Evolutionary conservation across 2,329 filamentous ascomycete species (phyloP).

Genomic region (Chaetomium olivaceum): DNA sequence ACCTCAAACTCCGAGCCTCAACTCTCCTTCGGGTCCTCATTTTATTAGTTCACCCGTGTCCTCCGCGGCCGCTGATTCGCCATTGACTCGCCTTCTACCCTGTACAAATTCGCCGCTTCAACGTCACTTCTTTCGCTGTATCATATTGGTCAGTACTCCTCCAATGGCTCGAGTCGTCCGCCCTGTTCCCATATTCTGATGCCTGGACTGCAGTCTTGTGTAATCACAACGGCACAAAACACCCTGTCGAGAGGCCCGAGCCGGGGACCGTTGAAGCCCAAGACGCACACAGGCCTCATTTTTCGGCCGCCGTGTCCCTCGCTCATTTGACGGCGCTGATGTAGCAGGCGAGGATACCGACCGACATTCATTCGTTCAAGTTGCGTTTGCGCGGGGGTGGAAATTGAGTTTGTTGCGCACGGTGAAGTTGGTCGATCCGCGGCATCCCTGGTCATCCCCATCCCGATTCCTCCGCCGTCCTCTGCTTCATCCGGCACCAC

Average conservation of each 20-base stretch:
- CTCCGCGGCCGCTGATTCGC: conserved; percentile 32
- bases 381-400: conserved; percentile 19
- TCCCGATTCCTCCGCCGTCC: not conserved
- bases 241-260: not conserved
- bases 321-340: conserved; percentile 19
- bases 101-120: conserved; percentile 36
- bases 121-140: conserved; percentile 40
- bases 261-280: conserved; percentile 25
- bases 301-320: not conserved
- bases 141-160: conserved; percentile 46
- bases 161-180: conserved; percentile 32
- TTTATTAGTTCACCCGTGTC: conserved; percentile 31
- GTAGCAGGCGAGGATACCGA: conserved; percentile 19
- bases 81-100: conserved; percentile 8
- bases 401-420: conserved; percentile 17
- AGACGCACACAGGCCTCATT: conserved; percentile 31
- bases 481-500: not conserved
- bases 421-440: not conserved
- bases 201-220: conserved; percentile 26
- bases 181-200: conserved; percentile 26
- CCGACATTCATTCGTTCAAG: conserved; percentile 26
- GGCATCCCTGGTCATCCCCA: not conserved
- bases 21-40: conserved; percentile 26
- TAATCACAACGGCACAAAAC: conserved; percentile 27
- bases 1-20: conserved; percentile 33